phyloP scores from a whole-genome alignment of 2,329 filamentous ascomycete genomes.

The Hymenoscyphus occultus region DNA sequence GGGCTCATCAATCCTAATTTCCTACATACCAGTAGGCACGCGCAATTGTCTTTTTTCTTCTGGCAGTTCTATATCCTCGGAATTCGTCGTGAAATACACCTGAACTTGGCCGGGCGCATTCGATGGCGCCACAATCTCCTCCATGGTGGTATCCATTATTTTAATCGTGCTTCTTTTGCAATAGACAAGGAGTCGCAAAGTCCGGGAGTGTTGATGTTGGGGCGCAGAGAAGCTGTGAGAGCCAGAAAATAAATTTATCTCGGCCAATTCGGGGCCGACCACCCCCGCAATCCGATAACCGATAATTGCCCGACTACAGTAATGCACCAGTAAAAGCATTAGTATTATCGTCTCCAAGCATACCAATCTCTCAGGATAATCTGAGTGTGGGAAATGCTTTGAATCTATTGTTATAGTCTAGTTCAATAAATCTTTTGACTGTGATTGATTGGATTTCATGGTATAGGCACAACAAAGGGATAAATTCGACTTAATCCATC shows the following conservation, averaged over 20 bases:
- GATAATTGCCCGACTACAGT: neutral
- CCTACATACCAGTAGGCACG: slow-evolving; percentile 54
- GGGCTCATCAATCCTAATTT: neutral
- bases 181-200: neutral
- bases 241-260: slow-evolving; percentile 4
- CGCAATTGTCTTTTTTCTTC: slow-evolving; percentile 61
- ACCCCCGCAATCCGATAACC: neutral
- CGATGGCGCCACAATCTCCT: slow-evolving; percentile 15
- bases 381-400: no score
- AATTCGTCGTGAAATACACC: slow-evolving; percentile 64
- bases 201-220: neutral
- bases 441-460: no score
- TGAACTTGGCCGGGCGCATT: slow-evolving; percentile 52
- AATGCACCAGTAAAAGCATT: no score
- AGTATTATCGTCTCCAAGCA: no score
- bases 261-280: neutral
- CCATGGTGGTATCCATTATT: slow-evolving; percentile 20
- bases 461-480: no score
- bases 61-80: slow-evolving; percentile 59
- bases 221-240: neutral
- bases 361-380: no score
- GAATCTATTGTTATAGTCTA: no score
- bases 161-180: neutral
- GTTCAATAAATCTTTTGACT: no score
- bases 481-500: no score